Base-by-base conservation (phyloP, 805 yeast genomes). In the Cyberlindnera nakhonratchasimensis region DNA sequence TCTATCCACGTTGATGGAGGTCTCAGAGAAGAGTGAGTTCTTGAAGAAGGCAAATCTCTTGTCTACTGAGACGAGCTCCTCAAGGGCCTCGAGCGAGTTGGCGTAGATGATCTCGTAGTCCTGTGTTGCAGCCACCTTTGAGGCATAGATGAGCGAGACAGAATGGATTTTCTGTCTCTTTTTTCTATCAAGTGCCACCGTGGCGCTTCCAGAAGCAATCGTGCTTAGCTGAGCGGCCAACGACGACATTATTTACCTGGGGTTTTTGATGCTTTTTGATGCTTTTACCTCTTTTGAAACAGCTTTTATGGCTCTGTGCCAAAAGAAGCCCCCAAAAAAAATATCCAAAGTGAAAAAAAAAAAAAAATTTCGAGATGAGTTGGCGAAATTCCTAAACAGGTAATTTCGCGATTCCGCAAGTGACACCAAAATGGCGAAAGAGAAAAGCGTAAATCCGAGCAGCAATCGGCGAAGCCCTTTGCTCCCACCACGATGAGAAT, bases 51-150 rank as follows among this genome's bases (percentile, higher is more conserved):
- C 60, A 62, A 93, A 91, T 40, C 91, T 73, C n/a, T 75, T 70
- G 57, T 93, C 97, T 22, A 91, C 63, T 16, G 74, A 68, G 34
- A 74, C 76, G 39, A 93, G 69, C 52, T 86, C 90, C 23, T 77
- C 79, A 34, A 90, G 70, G 0, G 95, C 96, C 43, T 85, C 93
- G 6, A 75, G 55, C 3, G 93, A 83, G 42, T 77, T 77, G 39
- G 80, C 75, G 57, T 74, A 85, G 44, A 93, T 80, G 34, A 82
- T 72, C 53, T 89, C 96, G 57, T 78, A 90, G 62, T 93, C 99
- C 67, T 93, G 98, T 26, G 90, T 77, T n/a, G 95, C 86, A 14
- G 99, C 99, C 47, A 79, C 80, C 54, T 82, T 80, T 9, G 96
- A 74, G 32, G 87, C 95, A 62, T 83, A 90, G 21, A 93, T 75